phyloP scores from a whole-genome alignment of 169 alveolate species.

The Perkinsus marinus region DNA sequence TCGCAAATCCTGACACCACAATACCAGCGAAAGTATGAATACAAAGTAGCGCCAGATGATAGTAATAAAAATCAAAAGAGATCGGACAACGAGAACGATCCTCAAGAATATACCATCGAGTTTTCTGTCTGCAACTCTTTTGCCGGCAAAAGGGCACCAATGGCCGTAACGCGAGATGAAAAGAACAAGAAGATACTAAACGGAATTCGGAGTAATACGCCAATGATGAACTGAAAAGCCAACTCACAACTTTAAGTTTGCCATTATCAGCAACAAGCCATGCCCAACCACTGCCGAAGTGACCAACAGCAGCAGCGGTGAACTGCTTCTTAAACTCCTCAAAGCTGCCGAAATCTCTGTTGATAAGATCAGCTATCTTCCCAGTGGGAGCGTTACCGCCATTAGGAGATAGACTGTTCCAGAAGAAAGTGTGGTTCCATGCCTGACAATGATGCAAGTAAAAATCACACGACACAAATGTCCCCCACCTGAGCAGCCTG shows the following conservation, averaged over 20 bases:
- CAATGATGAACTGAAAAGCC: too few species aligned
- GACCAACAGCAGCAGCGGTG: slow-evolving; percentile 60
- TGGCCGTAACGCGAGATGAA: too few species aligned
- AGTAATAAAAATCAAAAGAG: too few species aligned
- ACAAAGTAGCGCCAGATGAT: too few species aligned
- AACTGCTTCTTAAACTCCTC: slow-evolving; percentile 59
- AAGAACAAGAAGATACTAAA: too few species aligned
- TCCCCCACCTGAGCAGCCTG: slow-evolving; percentile 39
- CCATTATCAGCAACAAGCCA: slow-evolving; percentile 82
- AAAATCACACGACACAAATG: background rate
- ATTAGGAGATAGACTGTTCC: slow-evolving; percentile 79
- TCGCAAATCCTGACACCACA: too few species aligned
- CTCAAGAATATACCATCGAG: too few species aligned
- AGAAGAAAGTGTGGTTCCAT: slow-evolving; percentile 85
- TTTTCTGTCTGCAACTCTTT: too few species aligned
- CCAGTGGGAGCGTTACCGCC: slow-evolving; percentile 76
- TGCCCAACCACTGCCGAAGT: slow-evolving; percentile 97
- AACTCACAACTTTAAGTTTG: slow-evolving; percentile 61
- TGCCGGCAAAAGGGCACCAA: too few species aligned
- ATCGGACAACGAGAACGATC: too few species aligned
- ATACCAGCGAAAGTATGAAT: too few species aligned
- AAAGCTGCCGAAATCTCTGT: slow-evolving; percentile 66
- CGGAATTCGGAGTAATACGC: too few species aligned
- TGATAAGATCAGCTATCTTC: slow-evolving; percentile 51
- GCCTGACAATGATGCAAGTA: slow-evolving; percentile 15